These are phyloP conservation scores for Magnaporthiopsis poae DNA, from an alignment of 2,329 filamentous ascomycete species.

Conservation along the genomic window DNA sequence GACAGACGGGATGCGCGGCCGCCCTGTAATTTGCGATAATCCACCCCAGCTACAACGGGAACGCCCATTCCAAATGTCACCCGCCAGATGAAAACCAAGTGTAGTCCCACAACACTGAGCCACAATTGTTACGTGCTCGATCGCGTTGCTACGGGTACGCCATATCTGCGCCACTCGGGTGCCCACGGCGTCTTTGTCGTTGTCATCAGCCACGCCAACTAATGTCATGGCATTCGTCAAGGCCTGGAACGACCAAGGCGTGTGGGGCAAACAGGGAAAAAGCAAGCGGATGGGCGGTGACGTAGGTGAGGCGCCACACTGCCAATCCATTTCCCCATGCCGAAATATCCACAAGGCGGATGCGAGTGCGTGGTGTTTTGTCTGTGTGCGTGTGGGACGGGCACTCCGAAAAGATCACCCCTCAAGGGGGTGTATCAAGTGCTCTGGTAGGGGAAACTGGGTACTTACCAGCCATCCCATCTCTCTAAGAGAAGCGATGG, in stretches of 20 bases:
- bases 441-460: too few species aligned
- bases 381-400: not conserved
- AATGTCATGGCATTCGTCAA: conserved; percentile 10
- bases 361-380: not conserved
- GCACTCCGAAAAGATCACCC: too few species aligned
- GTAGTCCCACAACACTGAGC: not conserved
- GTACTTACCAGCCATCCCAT: too few species aligned
- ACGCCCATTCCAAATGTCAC: not conserved
- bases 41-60: not conserved
- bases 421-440: too few species aligned
- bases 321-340: not conserved
- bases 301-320: conserved; percentile 1
- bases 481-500: too few species aligned
- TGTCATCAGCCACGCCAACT: conserved; percentile 8
- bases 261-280: not conserved
- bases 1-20: not conserved
- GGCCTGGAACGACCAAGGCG: not conserved
- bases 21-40: not conserved
- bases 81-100: not conserved
- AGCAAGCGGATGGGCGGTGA: not conserved
- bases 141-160: not conserved
- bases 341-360: not conserved
- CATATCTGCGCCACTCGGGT: not conserved
- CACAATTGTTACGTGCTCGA: not conserved
- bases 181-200: not conserved